Evolutionary conservation across 208 protist genomes (phyloP), one percentile per base, ranked within the genome.

Genomic region (Leishmania guyanensis): DNA sequence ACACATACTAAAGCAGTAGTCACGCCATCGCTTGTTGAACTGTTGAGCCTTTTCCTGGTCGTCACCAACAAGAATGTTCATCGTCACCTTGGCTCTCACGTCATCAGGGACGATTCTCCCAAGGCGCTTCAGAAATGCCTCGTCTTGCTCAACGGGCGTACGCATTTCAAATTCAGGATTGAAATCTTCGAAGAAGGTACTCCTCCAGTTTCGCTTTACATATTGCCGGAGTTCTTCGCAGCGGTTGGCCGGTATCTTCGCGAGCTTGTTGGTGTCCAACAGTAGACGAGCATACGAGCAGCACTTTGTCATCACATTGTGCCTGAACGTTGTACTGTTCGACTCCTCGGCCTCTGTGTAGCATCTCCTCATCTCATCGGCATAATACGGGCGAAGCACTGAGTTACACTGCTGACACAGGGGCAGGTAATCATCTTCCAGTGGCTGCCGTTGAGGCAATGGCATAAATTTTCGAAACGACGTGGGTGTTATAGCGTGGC

Each of bases 381-480:
- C 84, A 64, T 85, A 87, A 46, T 77, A 81, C 29, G 74, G 69
- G 51, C 69, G 64, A 46, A 90, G 39, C 36, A 83, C 29, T 39
- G 84, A 84, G 70, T 83, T 86, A 76, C 89, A 92, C 46, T 88
- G 84, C 2, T 39, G 8, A 64, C 89, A 92, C 4, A 92, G 36
- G 14, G 85, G 89, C 22, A 82, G 70, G 46, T 84, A 91, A 69
- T 91, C 86, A 29, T 81, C 83, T 8, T 73, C 54, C 33, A 70
- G 66, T 9, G 82, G 65, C 6, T 81, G 48, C 5, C 71, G 78
- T n/a, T 75, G 71, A 26, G 86, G 86, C 0, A 16, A 22, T 0
- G 82, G 86, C 33, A 92, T 83, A 51, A 83, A 89, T 69, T 84
- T 83, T 29, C 86, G 84, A 65, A 90, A 87, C 17, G 84, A 89